These are phyloP conservation scores for Claviceps sorghi DNA, from an alignment of 2,329 filamentous ascomycete species.

Conservation along the genomic window DNA sequence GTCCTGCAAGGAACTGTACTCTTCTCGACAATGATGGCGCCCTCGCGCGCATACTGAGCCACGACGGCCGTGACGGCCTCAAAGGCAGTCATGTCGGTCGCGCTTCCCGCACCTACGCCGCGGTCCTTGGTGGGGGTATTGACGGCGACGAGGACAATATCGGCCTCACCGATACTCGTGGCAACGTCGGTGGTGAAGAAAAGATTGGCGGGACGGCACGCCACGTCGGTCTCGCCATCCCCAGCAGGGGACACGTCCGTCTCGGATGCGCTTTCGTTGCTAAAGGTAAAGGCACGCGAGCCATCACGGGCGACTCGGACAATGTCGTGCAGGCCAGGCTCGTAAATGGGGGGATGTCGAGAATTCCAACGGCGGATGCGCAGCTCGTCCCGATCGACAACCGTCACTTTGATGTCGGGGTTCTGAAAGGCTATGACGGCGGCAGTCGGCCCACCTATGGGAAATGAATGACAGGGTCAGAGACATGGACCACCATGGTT, in stretches of 20 bases:
- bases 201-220: conserved; percentile 46
- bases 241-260: conserved; percentile 17
- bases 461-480: background rate
- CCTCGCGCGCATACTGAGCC: conserved; percentile 48
- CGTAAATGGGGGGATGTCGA: conserved; percentile 57
- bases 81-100: conserved; percentile 58
- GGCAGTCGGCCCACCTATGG: conserved; percentile 55
- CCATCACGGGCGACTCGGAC: conserved; percentile 51
- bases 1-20: conserved; percentile 67
- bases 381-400: conserved; percentile 53
- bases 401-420: conserved; percentile 53
- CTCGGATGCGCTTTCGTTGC: conserved; percentile 21
- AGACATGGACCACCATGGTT: background rate
- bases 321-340: conserved; percentile 55
- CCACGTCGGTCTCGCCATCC: conserved; percentile 19
- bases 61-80: conserved; percentile 56
- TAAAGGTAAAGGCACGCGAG: conserved; percentile 27
- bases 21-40: conserved; percentile 68
- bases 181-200: conserved; percentile 58
- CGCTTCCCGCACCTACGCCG: conserved; percentile 54
- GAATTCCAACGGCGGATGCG: conserved; percentile 64
- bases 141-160: conserved; percentile 61
- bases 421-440: conserved; percentile 63
- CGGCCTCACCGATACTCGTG: conserved; percentile 47
- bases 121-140: conserved; percentile 66